These are phyloP conservation scores for Sphaerulina musiva DNA, from an alignment of 2,329 filamentous ascomycete species.

Conservation along the genomic window DNA sequence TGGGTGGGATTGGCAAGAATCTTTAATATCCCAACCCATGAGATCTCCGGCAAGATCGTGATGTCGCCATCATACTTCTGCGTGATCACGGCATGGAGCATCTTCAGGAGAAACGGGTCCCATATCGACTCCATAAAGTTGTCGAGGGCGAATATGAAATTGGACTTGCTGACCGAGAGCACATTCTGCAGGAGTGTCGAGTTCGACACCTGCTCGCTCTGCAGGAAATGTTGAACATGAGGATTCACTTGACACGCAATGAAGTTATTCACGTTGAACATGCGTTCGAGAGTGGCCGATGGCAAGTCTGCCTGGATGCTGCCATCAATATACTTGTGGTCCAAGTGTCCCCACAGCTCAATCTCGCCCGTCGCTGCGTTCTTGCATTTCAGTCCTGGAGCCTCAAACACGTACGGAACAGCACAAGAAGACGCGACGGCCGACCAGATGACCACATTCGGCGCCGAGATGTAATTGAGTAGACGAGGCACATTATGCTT, in stretches of 20 bases:
- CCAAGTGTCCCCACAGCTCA: constrained; percentile 72
- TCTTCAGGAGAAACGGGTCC: constrained; percentile 35
- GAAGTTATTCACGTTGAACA: constrained; percentile 98
- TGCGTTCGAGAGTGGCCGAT: constrained; percentile 80
- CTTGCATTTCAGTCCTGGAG: constrained; percentile 73
- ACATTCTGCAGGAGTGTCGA: constrained; percentile 10
- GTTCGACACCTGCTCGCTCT: constrained; percentile 64
- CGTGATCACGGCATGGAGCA: constrained; percentile 65
- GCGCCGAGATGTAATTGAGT: constrained; percentile 87
- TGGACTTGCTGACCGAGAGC: constrained; percentile 17
- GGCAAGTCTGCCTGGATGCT: constrained; percentile 92
- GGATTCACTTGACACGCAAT: constrained; percentile 97
- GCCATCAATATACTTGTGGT: constrained; percentile 85
- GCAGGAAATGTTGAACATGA: constrained; percentile 67
- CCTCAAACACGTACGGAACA: constrained; percentile 77
- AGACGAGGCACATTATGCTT: constrained; percentile 80
- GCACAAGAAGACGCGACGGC: constrained; percentile 95
- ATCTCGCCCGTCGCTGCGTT: constrained; percentile 72
- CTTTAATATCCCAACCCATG: constrained; percentile 64
- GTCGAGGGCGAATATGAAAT: constrained; percentile 15
- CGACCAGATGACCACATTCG: constrained; percentile 93
- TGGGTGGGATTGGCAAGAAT: constrained; percentile 77
- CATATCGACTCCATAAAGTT: constrained; percentile 14
- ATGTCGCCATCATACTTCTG: constrained; percentile 94
- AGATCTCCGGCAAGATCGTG: constrained; percentile 79